These are phyloP conservation scores for Carex parvula DNA, from an alignment of 176 grass and related monocot species.

Conservation along the genomic window DNA sequence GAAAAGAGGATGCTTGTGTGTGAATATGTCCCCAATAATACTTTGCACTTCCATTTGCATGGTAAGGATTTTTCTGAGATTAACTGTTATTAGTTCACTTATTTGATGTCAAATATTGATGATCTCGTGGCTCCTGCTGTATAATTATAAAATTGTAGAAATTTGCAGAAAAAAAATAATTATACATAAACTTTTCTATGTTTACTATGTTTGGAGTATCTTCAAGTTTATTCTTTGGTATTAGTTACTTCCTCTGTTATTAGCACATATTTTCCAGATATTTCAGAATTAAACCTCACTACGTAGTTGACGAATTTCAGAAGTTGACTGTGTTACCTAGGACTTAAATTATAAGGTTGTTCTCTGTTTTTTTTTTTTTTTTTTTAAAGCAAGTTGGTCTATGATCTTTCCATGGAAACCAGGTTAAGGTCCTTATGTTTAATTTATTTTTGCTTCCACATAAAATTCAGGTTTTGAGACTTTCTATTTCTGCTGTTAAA, in stretches of 20 bases:
- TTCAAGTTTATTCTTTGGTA: background rate
- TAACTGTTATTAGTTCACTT: background rate
- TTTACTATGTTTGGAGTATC: background rate
- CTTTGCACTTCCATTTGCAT: slow-evolving; percentile 75
- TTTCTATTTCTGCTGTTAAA: slow-evolving; percentile 19
- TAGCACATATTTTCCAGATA: background rate
- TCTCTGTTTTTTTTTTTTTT: background rate
- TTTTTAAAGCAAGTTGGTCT: background rate
- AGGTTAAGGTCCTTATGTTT: background rate
- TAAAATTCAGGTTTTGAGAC: background rate
- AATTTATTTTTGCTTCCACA: background rate
- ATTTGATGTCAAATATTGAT: background rate
- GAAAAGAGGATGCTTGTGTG: slow-evolving; percentile 74
- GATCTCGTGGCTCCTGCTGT: background rate
- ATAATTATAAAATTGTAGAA: background rate
- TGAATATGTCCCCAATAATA: slow-evolving; percentile 80
- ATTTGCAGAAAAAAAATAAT: background rate
- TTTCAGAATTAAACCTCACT: background rate
- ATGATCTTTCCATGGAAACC: background rate
- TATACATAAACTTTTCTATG: background rate
- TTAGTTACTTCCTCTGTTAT: background rate
- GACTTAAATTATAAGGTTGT: background rate
- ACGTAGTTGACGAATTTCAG: background rate
- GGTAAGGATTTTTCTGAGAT: slow-evolving; percentile 35
- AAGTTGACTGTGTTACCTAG: background rate